phyloP scores from a whole-genome alignment of 257 asterid genomes.

The Anisodus tanguticus region DNA sequence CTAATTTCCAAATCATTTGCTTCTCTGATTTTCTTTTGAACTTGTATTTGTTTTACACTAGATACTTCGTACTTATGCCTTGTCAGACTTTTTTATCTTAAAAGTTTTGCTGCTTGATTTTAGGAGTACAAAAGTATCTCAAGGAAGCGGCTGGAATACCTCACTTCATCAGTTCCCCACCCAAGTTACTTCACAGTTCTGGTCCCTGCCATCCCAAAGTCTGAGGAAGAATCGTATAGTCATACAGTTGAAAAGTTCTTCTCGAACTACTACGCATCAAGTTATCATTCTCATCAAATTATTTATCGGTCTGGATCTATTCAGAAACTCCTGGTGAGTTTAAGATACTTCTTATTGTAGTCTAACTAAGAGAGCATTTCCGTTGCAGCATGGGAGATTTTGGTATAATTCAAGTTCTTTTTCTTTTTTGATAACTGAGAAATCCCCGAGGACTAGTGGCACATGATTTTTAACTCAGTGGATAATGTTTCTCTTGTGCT shows the following conservation, averaged over 20 bases:
- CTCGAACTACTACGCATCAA: constrained; percentile 40
- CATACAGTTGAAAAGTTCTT: constrained; percentile 39
- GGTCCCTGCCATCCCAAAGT: constrained; percentile 45
- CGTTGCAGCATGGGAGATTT: too few relatives aligned
- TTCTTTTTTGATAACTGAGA: too few relatives aligned
- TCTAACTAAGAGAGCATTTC: not conserved
- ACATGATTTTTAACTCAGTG: too few relatives aligned
- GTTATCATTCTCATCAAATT: constrained; percentile 47
- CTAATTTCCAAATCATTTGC: not conserved
- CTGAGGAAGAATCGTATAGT: constrained; percentile 34
- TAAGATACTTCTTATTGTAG: not conserved
- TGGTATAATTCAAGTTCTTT: too few relatives aligned
- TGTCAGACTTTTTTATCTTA: not conserved
- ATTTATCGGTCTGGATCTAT: constrained; percentile 37
- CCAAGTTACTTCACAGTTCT: constrained; percentile 45
- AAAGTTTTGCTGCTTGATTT: constrained; percentile 7
- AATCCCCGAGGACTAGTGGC: too few relatives aligned
- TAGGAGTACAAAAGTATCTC: constrained; percentile 31
- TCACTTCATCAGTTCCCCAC: constrained; percentile 35
- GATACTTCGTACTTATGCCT: not conserved
- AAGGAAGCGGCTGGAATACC: constrained; percentile 29
- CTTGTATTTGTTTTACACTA: not conserved
- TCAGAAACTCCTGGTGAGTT: constrained; percentile 40
- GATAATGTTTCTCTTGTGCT: too few relatives aligned
- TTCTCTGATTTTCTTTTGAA: not conserved